Evolutionary conservation across 1,284 basidiomycete genomes (phyloP).

Genomic region (Bjerkandera adusta): DNA sequence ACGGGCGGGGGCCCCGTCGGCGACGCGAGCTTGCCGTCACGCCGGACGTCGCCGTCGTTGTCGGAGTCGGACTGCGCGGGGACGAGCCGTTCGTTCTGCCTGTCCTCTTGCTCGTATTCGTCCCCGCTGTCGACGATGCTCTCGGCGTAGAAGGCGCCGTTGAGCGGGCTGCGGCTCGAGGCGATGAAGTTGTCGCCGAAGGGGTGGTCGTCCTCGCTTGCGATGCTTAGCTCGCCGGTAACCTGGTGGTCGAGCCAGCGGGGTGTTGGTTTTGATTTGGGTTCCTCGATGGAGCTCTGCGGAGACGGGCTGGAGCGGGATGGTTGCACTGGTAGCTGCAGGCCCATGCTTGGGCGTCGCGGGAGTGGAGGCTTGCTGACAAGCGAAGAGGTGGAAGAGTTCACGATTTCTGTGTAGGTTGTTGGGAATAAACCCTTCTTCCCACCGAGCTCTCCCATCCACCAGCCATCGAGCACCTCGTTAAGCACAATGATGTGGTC

Average conservation of each 20-base stretch:
- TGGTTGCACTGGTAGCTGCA: conserved; percentile 5
- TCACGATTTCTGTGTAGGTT: conserved; percentile 60
- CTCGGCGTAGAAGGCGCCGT: conserved; percentile 28
- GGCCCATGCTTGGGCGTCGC: conserved; percentile 18
- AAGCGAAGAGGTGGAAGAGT: conserved; percentile 23
- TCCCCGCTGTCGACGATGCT: conserved; percentile 19
- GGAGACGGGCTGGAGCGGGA: background rate
- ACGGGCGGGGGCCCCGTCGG: conserved; percentile 17
- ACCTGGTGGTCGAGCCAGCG: background rate
- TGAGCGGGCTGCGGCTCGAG: conserved; percentile 42
- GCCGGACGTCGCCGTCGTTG: conserved; percentile 1
- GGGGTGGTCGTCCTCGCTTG: conserved; percentile 35
- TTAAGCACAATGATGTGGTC: conserved; percentile 72
- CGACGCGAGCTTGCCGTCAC: conserved; percentile 8
- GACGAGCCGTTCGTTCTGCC: conserved; percentile 15
- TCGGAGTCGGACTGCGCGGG: conserved; percentile 15
- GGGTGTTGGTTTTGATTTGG: background rate
- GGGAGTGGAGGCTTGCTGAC: conserved; percentile 30
- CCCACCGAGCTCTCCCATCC: conserved; percentile 74
- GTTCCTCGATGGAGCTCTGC: background rate
- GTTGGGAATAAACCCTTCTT: conserved; percentile 76
- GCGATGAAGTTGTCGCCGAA: conserved; percentile 41
- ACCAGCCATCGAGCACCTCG: conserved; percentile 83
- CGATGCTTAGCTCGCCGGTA: conserved; percentile 8
- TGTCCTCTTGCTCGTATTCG: conserved; percentile 26